Base-by-base conservation (phyloP, 345 rosid species). In the Hirschfeldia incana region DNA sequence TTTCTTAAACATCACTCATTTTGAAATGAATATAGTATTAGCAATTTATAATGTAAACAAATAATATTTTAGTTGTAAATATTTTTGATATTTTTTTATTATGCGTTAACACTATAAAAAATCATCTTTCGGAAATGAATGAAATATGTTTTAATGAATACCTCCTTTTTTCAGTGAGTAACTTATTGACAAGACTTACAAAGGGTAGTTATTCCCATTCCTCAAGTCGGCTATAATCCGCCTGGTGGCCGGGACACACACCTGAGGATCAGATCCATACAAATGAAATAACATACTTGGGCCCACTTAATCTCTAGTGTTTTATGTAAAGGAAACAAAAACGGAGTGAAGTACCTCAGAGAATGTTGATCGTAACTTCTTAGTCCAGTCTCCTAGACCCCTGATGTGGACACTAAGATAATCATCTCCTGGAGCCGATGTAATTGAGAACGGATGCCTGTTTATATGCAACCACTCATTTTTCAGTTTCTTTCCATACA, bases 371-470 rank as follows among this genome's bases (percentile, higher is more conserved):
- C 83, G 78, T 42, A 92, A 90, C 21, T 87, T 87, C 12, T 67
- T 51, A 44, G 97, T 92, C 97, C 97, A 92, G 70, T 92, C 97
- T 39, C 97, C 95, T 2, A 86, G 82, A 32, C 87, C 87, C 70
- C 94, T 87, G 6, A 92, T 90, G 75, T 90, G 95, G 66, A 92
- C 92, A 65, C 97, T 92, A 6, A 92, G 82, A 79, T 88, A 75
- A 69, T 92, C 87, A 70, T 92, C 92, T 66, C 88, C 92, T 2
- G 95, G 97, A 26, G 95, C 89, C 3, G 97, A 92, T 53, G 97
- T 90, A 11, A 90, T 92, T 4, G 94, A 90, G 75, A 92, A 92
- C 77, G 97, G 97, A 53, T 92, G 97, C 97, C 97, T 92, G 88
- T 30, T 69, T 61, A 68, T 67, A 65, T 62, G 17, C 12, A 63